phyloP scores from a whole-genome alignment of 1,284 basidiomycete genomes.

The Apiotrichum sp. region DNA sequence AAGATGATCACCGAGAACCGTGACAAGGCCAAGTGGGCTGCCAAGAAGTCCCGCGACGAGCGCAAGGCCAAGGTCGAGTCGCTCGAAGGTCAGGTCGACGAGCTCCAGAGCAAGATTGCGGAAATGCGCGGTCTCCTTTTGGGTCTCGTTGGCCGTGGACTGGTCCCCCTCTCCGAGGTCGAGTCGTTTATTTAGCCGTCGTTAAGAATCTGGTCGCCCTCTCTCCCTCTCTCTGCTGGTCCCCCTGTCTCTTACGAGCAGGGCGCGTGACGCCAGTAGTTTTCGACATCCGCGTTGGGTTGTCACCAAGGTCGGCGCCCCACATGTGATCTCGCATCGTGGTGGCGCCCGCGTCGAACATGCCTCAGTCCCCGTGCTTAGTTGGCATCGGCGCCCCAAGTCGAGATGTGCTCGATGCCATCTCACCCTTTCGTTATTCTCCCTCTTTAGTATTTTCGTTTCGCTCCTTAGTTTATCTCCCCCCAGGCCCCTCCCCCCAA shows the following conservation, averaged over 20 bases:
- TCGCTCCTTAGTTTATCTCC: conserved; percentile 1
- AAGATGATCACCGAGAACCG: conserved; percentile 37
- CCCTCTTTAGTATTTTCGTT: neutral
- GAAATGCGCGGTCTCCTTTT: conserved; percentile 25
- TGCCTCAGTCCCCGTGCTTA: neutral
- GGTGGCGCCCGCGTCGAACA: neutral
- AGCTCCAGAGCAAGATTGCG: conserved; percentile 21
- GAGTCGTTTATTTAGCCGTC: conserved; percentile 15
- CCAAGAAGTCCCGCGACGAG: conserved; percentile 39
- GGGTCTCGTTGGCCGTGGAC: conserved; percentile 24
- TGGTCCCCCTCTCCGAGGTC: conserved; percentile 24
- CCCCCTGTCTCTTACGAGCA: neutral
- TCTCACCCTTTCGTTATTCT: neutral
- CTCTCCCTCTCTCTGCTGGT: neutral
- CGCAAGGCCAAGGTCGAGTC: conserved; percentile 34
- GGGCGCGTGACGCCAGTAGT: neutral
- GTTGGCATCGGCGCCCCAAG: neutral
- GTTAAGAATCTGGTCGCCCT: neutral
- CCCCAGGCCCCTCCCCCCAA: neutral
- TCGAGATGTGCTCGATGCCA: neutral
- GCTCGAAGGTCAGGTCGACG: conserved; percentile 31
- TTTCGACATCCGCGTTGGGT: conserved; percentile 7
- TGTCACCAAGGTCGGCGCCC: conserved; percentile 1
- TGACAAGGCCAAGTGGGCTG: conserved; percentile 39
- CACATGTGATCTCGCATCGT: neutral